phyloP scores from a whole-genome alignment of 139 green algal species.

The Asterochloris erici region DNA sequence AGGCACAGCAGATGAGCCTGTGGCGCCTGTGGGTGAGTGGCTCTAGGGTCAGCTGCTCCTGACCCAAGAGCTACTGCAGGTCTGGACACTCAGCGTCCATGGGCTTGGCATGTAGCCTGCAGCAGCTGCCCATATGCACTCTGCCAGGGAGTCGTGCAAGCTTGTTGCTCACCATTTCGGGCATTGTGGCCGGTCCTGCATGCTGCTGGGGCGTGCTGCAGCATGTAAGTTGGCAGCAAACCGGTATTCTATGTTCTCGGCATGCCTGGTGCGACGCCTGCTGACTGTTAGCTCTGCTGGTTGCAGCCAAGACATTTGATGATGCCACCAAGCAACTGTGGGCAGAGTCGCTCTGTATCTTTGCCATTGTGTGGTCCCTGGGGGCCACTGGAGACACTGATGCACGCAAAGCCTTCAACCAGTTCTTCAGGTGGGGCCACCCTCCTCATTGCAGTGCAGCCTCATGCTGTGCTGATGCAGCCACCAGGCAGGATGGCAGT shows the following conservation, averaged over 20 bases:
- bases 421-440: slow-evolving; percentile 42
- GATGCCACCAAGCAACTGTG: slow-evolving; percentile 45
- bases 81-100: too few relatives aligned
- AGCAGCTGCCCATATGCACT: too few relatives aligned
- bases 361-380: slow-evolving; percentile 59
- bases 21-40: background rate
- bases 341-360: slow-evolving; percentile 57
- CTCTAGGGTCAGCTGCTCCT: too few relatives aligned
- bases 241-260: too few relatives aligned
- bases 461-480: background rate
- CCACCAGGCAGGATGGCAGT: background rate
- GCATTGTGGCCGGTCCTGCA: too few relatives aligned
- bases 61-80: too few relatives aligned
- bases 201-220: too few relatives aligned
- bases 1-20: slow-evolving; percentile 3
- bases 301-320: slow-evolving; percentile 25
- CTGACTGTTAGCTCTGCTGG: background rate
- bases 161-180: too few relatives aligned
- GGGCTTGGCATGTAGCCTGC: too few relatives aligned
- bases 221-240: too few relatives aligned
- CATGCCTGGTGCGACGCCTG: background rate
- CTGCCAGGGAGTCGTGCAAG: too few relatives aligned
- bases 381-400: slow-evolving; percentile 56
- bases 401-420: slow-evolving; percentile 51
- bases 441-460: background rate